These are phyloP conservation scores for Nothophoma quercina DNA, from an alignment of 2,329 filamentous ascomycete genomes.

Conservation along the genomic window DNA sequence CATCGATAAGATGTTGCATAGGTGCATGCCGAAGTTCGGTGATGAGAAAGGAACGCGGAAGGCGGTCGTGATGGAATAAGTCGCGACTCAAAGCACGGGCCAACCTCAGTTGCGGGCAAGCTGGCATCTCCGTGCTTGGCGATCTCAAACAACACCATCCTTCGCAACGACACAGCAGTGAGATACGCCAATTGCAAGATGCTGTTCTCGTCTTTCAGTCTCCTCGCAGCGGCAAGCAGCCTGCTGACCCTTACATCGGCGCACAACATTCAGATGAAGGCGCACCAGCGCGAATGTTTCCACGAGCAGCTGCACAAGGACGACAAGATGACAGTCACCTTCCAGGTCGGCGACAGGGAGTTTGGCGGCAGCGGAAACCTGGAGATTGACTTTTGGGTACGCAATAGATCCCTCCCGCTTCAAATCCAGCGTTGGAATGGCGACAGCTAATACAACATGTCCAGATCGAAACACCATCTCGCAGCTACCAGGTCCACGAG, in stretches of 20 bases:
- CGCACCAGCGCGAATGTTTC: conserved; percentile 97
- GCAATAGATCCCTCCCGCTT: neutral
- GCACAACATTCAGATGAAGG: conserved; percentile 95
- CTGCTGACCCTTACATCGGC: conserved; percentile 72
- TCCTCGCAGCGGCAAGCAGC: conserved; percentile 58
- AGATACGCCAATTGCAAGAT: conserved; percentile 30
- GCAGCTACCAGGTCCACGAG: conserved; percentile 79
- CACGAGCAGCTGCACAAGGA: conserved; percentile 91
- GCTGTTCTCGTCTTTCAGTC: conserved; percentile 46
- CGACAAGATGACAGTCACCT: conserved; percentile 98
- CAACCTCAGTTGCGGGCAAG: conserved; percentile 33
- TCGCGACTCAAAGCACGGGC: no score
- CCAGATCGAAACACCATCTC: conserved; percentile 79
- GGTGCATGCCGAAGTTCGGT: no score
- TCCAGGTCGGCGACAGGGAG: conserved; percentile 96
- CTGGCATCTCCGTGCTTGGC: conserved; percentile 41
- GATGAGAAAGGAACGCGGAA: neutral
- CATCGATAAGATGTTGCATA: no score
- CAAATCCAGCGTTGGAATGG: no score
- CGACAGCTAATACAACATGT: conserved; percentile 16
- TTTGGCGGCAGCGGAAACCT: conserved; percentile 94
- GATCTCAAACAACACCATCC: conserved; percentile 9
- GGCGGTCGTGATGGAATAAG: neutral
- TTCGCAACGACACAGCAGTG: conserved; percentile 21
- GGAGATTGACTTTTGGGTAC: conserved; percentile 97